Evolutionary conservation across 2,329 filamentous ascomycete species (phyloP).

Genomic region (Trichoderma cornu-damae): DNA sequence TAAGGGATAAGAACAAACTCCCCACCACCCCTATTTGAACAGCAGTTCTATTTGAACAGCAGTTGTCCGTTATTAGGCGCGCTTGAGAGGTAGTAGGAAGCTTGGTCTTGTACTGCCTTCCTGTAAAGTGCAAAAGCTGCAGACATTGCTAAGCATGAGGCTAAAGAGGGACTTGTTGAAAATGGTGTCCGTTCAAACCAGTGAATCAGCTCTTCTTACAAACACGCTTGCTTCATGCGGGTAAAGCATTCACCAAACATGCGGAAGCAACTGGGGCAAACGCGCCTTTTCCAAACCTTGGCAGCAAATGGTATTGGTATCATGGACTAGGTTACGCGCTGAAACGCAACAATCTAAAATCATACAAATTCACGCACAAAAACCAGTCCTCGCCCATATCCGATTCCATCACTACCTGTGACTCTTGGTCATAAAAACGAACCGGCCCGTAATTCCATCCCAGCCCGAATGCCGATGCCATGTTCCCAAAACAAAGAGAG

Average conservation of each 20-base stretch:
- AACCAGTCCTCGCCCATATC: constrained; percentile 20
- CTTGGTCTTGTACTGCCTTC: no score
- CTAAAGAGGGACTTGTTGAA: no score
- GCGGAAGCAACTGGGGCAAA: background rate
- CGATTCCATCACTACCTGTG: constrained; percentile 12
- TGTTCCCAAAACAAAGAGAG: background rate
- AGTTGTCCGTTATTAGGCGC: no score
- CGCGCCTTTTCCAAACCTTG: background rate
- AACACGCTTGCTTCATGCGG: no score
- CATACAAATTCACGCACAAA: constrained; percentile 19
- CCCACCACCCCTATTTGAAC: no score
- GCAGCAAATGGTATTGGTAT: constrained; percentile 20
- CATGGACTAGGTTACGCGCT: constrained; percentile 21
- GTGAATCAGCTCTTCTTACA: no score
- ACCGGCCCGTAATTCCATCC: background rate
- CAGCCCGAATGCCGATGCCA: constrained; percentile 3
- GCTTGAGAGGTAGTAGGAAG: no score
- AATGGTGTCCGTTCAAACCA: no score
- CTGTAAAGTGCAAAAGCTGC: no score
- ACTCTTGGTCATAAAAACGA: constrained; percentile 1
- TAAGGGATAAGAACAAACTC: no score
- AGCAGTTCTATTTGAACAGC: no score
- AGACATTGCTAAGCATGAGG: no score
- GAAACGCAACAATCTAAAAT: constrained; percentile 19
- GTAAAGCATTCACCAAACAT: constrained; percentile 1